These are phyloP conservation scores for Glycine latifolia DNA, from an alignment of 306 rosid genomes.

Conservation along the genomic window DNA sequence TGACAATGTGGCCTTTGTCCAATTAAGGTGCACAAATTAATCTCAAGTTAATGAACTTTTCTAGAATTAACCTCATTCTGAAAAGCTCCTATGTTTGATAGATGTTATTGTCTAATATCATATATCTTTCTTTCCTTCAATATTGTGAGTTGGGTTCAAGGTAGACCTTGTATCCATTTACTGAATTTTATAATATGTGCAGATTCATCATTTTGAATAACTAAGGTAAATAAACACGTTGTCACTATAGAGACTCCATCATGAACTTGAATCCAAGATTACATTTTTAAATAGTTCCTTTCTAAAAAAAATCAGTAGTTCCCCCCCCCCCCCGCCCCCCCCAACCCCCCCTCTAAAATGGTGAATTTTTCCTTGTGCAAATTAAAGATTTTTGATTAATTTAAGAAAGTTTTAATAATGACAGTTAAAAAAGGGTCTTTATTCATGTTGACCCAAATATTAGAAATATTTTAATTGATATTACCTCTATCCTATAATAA, in stretches of 20 bases:
- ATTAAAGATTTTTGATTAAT: too few species aligned
- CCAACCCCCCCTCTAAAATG: too few species aligned
- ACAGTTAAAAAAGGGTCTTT: too few species aligned
- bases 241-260: too few species aligned
- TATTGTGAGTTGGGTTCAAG: not conserved
- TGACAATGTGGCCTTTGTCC: conserved; percentile 40
- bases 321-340: too few species aligned
- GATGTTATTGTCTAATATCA: conserved; percentile 11
- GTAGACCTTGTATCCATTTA: not conserved
- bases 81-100: not conserved
- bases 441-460: too few species aligned
- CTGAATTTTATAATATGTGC: not conserved
- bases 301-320: too few species aligned
- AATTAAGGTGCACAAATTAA: conserved; percentile 28
- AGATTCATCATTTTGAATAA: not conserved
- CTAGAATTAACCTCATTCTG: conserved; percentile 22
- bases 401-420: too few species aligned
- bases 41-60: conserved; percentile 38
- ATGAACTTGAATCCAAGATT: not conserved
- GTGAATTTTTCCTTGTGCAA: too few species aligned
- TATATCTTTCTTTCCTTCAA: not conserved
- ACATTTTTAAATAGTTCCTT: not conserved
- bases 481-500: too few species aligned
- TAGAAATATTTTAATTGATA: too few species aligned
- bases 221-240: not conserved